Conservation (phyloP, 805 yeast species). For the Kodamaea jinghongensis region DNA sequence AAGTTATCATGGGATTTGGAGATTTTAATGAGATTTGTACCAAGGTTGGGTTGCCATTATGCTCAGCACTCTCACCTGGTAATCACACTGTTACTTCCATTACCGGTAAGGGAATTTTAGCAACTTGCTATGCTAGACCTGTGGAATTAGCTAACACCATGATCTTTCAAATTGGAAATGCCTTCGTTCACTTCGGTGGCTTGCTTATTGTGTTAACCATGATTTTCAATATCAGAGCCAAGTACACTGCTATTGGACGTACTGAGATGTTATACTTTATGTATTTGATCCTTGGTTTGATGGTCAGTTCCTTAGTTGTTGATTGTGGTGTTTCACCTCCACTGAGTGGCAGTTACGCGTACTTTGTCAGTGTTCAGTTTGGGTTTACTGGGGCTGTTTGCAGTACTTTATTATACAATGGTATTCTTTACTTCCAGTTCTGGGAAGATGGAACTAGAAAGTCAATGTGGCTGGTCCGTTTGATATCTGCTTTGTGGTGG, state of each 20-base stretch:
- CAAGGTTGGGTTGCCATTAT: conserved; percentile 72
- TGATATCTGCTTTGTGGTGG: conserved; percentile 56
- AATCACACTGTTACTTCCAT: conserved; percentile 20
- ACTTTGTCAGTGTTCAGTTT: conserved; percentile 78
- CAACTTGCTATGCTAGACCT: conserved; percentile 81
- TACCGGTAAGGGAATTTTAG: conserved; percentile 59
- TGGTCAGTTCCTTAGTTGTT: conserved; percentile 67
- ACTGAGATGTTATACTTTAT: conserved; percentile 77
- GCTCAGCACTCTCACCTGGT: conserved; percentile 66
- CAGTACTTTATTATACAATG: conserved; percentile 65
- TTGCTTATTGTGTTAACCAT: conserved; percentile 64
- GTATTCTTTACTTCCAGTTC: conserved; percentile 78
- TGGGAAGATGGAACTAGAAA: conserved; percentile 90
- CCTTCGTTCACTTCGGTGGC: conserved; percentile 79
- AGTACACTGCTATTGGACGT: conserved; percentile 94
- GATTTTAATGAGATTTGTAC: conserved; percentile 61
- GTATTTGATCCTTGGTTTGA: conserved; percentile 55
- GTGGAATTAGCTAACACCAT: conserved; percentile 88
- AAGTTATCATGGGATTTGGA: conserved; percentile 59
- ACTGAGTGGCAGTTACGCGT: conserved; percentile 68
- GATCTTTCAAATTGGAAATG: conserved; percentile 85
- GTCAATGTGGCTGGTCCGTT: conserved; percentile 58
- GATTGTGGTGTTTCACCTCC: conserved; percentile 95
- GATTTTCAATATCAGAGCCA: conserved; percentile 71
- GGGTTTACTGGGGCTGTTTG: conserved; percentile 74